These are phyloP conservation scores for Gryganskiella cystojenkinii DNA, from an alignment of 192 early-diverging fungal species.

Conservation along the genomic window DNA sequence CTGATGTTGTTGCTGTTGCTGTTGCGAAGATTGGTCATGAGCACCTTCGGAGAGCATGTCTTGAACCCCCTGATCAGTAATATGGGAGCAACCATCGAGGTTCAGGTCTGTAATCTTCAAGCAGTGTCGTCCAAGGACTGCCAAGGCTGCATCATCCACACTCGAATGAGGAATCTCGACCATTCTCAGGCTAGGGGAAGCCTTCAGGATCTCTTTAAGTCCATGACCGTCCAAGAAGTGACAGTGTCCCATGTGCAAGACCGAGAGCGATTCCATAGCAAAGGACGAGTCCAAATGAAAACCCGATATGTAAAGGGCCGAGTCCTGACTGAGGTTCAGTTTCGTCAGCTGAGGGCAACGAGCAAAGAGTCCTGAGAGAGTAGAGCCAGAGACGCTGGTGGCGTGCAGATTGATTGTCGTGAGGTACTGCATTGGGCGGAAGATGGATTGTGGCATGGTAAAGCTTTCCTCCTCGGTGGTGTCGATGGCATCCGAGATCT, in stretches of 20 bases:
- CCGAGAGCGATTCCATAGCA: conserved; percentile 5
- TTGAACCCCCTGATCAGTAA: conserved; percentile 43
- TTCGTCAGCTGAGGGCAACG: conserved; percentile 27
- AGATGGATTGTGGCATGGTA: not conserved
- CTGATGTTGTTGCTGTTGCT: not conserved
- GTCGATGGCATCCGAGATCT: not conserved
- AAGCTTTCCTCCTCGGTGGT: not conserved
- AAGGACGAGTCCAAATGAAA: conserved; percentile 11
- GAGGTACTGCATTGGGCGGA: conserved; percentile 16
- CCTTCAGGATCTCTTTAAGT: conserved; percentile 42
- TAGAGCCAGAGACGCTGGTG: conserved; percentile 32
- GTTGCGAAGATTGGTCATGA: no score
- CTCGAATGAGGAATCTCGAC: conserved; percentile 35
- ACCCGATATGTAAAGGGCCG: conserved; percentile 25
- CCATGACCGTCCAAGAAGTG: conserved; percentile 49
- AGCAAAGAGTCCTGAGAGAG: conserved; percentile 20
- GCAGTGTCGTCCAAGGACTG: conserved; percentile 30
- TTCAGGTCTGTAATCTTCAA: conserved; percentile 7
- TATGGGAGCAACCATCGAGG: conserved; percentile 33
- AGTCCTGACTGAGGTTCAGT: conserved; percentile 24
- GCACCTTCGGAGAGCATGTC: conserved; percentile 40
- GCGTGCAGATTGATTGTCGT: conserved; percentile 40
- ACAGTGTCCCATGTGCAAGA: conserved; percentile 14
- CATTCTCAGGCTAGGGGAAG: conserved; percentile 7
- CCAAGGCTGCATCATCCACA: conserved; percentile 23